phyloP scores from a whole-genome alignment of 2,329 filamentous ascomycete species.

The Monilinia fructigena region DNA sequence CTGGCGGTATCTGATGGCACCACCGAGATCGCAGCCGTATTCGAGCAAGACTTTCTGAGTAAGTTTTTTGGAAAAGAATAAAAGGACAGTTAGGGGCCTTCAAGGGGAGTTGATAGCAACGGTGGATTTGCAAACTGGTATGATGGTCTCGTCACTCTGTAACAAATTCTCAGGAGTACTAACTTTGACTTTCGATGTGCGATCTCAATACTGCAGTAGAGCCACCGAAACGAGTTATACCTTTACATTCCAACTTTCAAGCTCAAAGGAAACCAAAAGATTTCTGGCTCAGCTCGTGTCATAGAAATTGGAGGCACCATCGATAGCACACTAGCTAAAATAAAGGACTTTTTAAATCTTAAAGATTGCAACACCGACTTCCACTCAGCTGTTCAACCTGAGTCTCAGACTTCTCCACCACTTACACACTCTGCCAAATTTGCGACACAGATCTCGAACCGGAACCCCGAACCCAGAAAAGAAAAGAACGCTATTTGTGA shows the following conservation, averaged over 20 bases:
- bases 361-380: neutral
- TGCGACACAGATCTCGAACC: conserved; percentile 21
- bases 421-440: conserved; percentile 10
- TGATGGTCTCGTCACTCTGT: neutral
- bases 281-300: conserved; percentile 1
- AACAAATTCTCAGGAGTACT: conserved; percentile 3
- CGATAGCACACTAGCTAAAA: neutral
- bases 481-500: neutral
- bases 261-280: neutral
- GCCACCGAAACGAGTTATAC: conserved; percentile 6
- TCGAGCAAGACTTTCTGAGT: neutral
- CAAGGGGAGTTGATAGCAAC: conserved; percentile 1
- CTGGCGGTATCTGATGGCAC: conserved; percentile 13
- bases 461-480: neutral
- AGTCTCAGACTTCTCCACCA: neutral
- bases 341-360: neutral
- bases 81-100: conserved; percentile 1
- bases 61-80: conserved; percentile 16
- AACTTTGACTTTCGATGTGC: conserved; percentile 12
- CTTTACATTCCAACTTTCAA: conserved; percentile 1
- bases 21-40: conserved; percentile 12
- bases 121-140: conserved; percentile 11
- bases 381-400: neutral
- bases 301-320: conserved; percentile 8
- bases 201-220: conserved; percentile 11